phyloP scores from a whole-genome alignment of 2,329 filamentous ascomycete genomes.

The Orbilia blumenaviensis region DNA sequence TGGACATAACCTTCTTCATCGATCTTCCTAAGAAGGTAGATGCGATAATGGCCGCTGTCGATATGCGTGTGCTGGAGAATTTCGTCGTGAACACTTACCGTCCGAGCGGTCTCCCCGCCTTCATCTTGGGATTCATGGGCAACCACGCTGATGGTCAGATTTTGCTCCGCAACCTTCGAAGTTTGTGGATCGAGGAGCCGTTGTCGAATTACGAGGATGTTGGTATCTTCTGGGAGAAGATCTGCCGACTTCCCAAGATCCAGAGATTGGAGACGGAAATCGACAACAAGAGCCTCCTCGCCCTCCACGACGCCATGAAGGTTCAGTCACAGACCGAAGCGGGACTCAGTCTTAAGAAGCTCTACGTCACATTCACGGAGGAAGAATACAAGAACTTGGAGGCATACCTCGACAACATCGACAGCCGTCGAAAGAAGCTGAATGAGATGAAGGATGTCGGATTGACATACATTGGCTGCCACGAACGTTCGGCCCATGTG shows the following conservation, averaged over 20 bases:
- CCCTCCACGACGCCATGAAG: constrained; percentile 36
- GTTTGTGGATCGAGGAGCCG: constrained; percentile 49
- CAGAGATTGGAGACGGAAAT: constrained; percentile 45
- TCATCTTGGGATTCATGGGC: constrained; percentile 49
- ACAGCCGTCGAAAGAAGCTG: constrained; percentile 41
- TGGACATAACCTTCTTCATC: constrained; percentile 53
- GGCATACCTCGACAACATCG: constrained; percentile 47
- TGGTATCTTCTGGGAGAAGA: constrained; percentile 46
- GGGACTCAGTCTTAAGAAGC: constrained; percentile 30
- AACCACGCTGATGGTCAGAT: constrained; percentile 32
- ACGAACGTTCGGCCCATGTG: constrained; percentile 46
- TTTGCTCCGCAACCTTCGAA: constrained; percentile 46
- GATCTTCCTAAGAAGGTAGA: constrained; percentile 49
- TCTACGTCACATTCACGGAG: constrained; percentile 49
- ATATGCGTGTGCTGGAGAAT: constrained; percentile 38
- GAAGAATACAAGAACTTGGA: constrained; percentile 52
- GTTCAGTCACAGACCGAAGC: constrained; percentile 7
- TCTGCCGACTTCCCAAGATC: constrained; percentile 28
- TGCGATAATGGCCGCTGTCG: constrained; percentile 42
- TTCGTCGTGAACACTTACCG: constrained; percentile 49
- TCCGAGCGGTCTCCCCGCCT: constrained; percentile 41
- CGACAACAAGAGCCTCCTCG: constrained; percentile 30
- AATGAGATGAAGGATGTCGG: constrained; percentile 51
- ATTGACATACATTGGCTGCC: constrained; percentile 41
- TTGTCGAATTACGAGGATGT: constrained; percentile 44